Evolutionary conservation across 2,329 filamentous ascomycete species (phyloP), one percentile per base, ranked within the genome.

Genomic region (Xylaria sp.): DNA sequence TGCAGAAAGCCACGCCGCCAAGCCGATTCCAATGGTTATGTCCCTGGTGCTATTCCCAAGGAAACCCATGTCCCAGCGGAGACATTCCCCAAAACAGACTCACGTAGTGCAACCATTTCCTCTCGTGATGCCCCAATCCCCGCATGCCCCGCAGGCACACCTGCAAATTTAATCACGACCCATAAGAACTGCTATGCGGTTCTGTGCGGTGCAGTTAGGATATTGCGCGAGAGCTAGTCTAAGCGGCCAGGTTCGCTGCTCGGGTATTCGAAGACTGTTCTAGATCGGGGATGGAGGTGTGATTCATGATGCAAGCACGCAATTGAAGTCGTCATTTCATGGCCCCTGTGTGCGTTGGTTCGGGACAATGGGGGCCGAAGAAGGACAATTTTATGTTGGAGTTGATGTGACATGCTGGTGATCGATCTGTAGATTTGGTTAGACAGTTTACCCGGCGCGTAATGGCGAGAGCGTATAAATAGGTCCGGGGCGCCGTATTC

Each of bases 341-440:
- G 40, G 4, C 9, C 45, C 42, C 17, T 33, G 33, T 37, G 19
- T 51, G 37, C 46, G n/a, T 23, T 35, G 19, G 45, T 25, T 61
- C 61, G 61, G 61, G 40, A 33, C 25, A 64, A 52, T 64, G 46
- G 19, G 21, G n/a, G 6, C 61, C 61, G 61, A 64, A 25, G 12
- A 15, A n/a, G 52, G n/a, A 38, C 35, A 35, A 52, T 40, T 19
- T 3, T 12, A 15, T 33, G 12, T 57, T 61, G 47, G 57, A 31
- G 57, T 43, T 49, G 23, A 35, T 2, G 15, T 23, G 2, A 60
- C n/a, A n/a, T n/a, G n/a, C n/a, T n/a, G n/a, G n/a, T n/a, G n/a
- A n/a, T 56, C 21, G 15, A 42, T 31, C 6, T 40, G 28, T 3
- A 37, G 11, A 17, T 12, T 21, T 15, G 23, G 15, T 7, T 9